Evolutionary conservation across 148 eudicot genomes (phyloP), one percentile per base, ranked within the genome.

Genomic region (Rhododendron simsii): DNA sequence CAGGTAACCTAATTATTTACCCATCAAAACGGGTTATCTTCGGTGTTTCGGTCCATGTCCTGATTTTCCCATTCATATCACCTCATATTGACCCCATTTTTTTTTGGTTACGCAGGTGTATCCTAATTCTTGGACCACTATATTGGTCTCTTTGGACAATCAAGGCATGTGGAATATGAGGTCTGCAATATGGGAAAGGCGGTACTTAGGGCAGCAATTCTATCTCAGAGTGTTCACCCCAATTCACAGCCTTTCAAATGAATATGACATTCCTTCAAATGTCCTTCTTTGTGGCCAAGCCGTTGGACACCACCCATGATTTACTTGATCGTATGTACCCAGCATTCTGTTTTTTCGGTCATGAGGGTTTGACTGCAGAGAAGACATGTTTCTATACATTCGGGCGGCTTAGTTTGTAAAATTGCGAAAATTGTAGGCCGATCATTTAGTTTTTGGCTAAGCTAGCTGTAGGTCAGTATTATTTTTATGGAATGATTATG

Each of bases 101-200:
- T 33, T 59, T 67, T 16, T 10, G 26, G 15, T 79, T 20, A 14
- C 7, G 45, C 90, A 93, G 95, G 96, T 93, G 16, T 94, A 94
- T 86, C 96, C 96, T 0, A 88, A 88, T 47, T 89, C 93, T 16
- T 94, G 96, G 96, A 92, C 93, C 4, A 91, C 93, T 7, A 91
- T 94, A 84, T 85, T 88, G 53, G 92, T 92, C 18, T 92, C 96
- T 0, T 71, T 94, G 84, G 96, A 94, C 91, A 94, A 94, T 91
- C 93, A 94, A 81, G 96, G 96, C 28, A 94, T 94, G 94, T 94
- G 96, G 96, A 92, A 94, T 80, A 7, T 92, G 85, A 91, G 96
- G 86, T 92, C 94, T 57, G 87, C 93, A 73, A 86, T 91, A 53
- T 94, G 96, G 95, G 86, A 83, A 11, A 87, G 94, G 63, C 93